Base-by-base conservation (phyloP, 2,329 filamentous ascomycete species). In the Bipolaris gigantea region DNA sequence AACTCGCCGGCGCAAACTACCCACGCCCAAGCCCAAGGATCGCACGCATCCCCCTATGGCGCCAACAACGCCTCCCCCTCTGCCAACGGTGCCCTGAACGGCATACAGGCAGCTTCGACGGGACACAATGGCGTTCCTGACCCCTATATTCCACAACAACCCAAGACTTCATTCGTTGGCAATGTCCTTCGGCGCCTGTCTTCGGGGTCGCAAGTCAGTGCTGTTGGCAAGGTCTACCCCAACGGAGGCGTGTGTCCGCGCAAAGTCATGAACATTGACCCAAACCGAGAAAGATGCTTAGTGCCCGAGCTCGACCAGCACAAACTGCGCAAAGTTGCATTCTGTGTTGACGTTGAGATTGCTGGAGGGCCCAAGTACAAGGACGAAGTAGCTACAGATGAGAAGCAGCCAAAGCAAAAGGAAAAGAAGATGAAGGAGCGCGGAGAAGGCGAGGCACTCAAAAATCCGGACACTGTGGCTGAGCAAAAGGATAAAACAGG, bases 311-410 rank as follows among this genome's bases (percentile, higher is more conserved):
- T 99, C 42, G 87, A 92, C 61, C 85, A 88, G 66, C 84, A 85
- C 44, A 96, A 94, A 72, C 75, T 99, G 55, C 85, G 91, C 49
- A 85, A 92, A 48, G 94, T 99, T 0, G 89, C 93, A 0, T 99
- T 99, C 69, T 96, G 90, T 64, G 94, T 99, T 2, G 94, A 99
- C 69, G 92, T 99, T 4, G 94, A 99, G 73, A 96, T 99, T 68
- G 93, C 93, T 3, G 90, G 92, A 0, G 86, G 90, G 69, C 90
- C 92, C 21, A 87, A 85, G 63, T 94, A 95, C 63, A 76, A 72
- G 42, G 76, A 79, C 13, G 89, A 94, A 3, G 80, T 80, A 15
- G 82, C 83, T 6, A 47, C 66, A 66, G 50, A 76, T 70, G 59
- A 77, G 50, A 67, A 74, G n/a, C 76, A 77, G 39, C 83, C 83